phyloP scores from a whole-genome alignment of 2,329 filamentous ascomycete genomes.

The Coniochaeta sp. region DNA sequence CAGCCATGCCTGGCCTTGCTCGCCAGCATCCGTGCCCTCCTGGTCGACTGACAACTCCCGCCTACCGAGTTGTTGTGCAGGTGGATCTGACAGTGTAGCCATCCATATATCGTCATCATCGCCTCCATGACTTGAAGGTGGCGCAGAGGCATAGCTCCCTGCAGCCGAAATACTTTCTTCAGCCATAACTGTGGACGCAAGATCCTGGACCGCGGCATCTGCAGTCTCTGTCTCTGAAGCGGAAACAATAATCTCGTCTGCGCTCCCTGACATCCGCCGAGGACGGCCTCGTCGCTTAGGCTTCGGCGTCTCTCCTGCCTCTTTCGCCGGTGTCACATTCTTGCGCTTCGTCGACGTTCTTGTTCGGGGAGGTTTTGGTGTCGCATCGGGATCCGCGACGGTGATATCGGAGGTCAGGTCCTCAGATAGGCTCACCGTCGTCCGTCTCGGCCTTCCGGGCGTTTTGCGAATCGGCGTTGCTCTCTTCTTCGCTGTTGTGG shows the following conservation, averaged over 20 bases:
- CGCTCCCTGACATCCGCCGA: slow-evolving; percentile 14
- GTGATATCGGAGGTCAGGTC: slow-evolving; percentile 13
- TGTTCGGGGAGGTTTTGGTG: slow-evolving; percentile 12
- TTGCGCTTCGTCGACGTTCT: slow-evolving; percentile 14
- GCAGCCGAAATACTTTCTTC: slow-evolving; percentile 4
- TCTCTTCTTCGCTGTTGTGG: slow-evolving; percentile 34
- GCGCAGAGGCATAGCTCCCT: not conserved
- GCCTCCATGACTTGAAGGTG: slow-evolving; percentile 4
- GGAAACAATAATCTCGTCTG: slow-evolving; percentile 5
- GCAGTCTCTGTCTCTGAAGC: slow-evolving; percentile 2
- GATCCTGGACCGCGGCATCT: slow-evolving; percentile 3
- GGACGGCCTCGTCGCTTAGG: slow-evolving; percentile 21
- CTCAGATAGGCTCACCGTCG: slow-evolving; percentile 12
- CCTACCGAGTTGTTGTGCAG: slow-evolving; percentile 7
- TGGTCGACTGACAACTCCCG: not conserved
- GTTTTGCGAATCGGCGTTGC: slow-evolving; percentile 35
- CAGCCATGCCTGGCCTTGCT: slow-evolving; percentile 11
- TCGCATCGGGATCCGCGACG: slow-evolving; percentile 21
- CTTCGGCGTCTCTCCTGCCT: slow-evolving; percentile 11
- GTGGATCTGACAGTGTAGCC: slow-evolving; percentile 30
- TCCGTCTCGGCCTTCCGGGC: slow-evolving; percentile 23
- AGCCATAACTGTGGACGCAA: slow-evolving; percentile 3
- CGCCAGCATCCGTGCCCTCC: not conserved
- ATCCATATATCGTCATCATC: slow-evolving; percentile 35
- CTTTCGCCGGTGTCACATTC: slow-evolving; percentile 19